These are phyloP conservation scores for Firmiana major DNA, from an alignment of 345 rosid genomes.

Conservation along the genomic window DNA sequence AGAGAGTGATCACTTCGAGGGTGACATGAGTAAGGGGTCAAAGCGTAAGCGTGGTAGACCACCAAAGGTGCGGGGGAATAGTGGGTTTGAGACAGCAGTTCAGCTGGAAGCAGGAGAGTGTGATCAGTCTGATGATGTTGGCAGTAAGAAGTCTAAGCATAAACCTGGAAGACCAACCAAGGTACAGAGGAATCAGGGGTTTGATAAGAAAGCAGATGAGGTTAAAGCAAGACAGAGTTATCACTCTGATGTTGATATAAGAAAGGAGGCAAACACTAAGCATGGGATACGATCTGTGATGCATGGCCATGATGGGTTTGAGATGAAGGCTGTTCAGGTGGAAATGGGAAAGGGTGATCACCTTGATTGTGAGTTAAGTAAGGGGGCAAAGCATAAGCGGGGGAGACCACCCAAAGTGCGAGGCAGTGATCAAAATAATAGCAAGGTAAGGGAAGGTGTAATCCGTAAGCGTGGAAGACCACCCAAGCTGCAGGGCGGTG, in stretches of 20 bases:
- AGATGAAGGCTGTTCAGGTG: neutral
- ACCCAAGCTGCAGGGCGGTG: neutral
- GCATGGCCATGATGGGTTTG: neutral
- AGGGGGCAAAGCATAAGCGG: neutral
- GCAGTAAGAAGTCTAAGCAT: constrained; percentile 1
- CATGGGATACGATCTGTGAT: neutral
- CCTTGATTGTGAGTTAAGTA: constrained; percentile 2
- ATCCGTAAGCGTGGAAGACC: constrained; percentile 20
- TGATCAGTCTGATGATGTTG: neutral
- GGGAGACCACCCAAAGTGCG: constrained; percentile 4
- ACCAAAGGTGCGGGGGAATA: neutral
- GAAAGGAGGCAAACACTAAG: neutral
- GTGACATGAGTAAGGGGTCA: neutral
- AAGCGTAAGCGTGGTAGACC: constrained; percentile 13
- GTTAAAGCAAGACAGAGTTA: neutral
- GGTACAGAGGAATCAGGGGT: neutral
- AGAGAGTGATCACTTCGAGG: neutral
- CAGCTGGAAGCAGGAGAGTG: neutral
- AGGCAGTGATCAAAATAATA: neutral
- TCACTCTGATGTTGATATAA: neutral
- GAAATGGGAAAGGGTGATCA: neutral
- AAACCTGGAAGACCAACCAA: neutral
- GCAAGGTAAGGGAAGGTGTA: neutral
- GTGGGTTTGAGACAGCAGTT: constrained; percentile 8
- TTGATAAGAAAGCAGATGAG: neutral